Evolutionary conservation across 345 rosid genomes (phyloP), one percentile per base, ranked within the genome.

Genomic region (Brassica incana): DNA sequence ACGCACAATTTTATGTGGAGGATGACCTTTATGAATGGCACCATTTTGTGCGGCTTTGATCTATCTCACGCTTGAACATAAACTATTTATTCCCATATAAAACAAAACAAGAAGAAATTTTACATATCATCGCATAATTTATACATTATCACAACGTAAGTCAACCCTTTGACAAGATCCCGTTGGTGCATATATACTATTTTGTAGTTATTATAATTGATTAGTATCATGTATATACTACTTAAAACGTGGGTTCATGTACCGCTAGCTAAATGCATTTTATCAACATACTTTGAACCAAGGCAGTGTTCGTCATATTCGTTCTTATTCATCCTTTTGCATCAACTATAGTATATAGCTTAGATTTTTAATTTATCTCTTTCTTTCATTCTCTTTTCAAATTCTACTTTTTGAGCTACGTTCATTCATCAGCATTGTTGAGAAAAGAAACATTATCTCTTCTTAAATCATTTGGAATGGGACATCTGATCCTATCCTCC

Each of bases 241-340:
- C 29, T 65, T 8, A 3, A 60, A 80, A 16, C 38, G 61, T 65
- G 9, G 79, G 74, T 80, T 80, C 83, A 75, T 80, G 83, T 74
- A 80, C 76, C 83, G 29, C 8, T 52, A 64, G 70, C 72, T 70
- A 80, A 52, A 75, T 80, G 67, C 72, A 69, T 69, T 69, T 32
- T 23, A 71, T 33, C 12, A 69, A 80, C 72, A 65, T 80, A 70
- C 83, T 80, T 70, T 80, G 83, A 80, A 80, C 68, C 83, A 75
- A 80, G 76, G 83, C 67, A 54, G 5, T 68, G 66, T 74, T 69
- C 75, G 83, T 74, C 82, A 63, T 27, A 80, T 65, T 74, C 79
- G 30, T 69, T 74, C 16, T 63, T 75, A 69, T 74, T 69, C 65
- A 61, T 63, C 50, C 58, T 68, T 74, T 29, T 74, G 15, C 48